These are phyloP conservation scores for Amanita molliuscula DNA, from an alignment of 768 basidiomycete species.

Conservation along the genomic window DNA sequence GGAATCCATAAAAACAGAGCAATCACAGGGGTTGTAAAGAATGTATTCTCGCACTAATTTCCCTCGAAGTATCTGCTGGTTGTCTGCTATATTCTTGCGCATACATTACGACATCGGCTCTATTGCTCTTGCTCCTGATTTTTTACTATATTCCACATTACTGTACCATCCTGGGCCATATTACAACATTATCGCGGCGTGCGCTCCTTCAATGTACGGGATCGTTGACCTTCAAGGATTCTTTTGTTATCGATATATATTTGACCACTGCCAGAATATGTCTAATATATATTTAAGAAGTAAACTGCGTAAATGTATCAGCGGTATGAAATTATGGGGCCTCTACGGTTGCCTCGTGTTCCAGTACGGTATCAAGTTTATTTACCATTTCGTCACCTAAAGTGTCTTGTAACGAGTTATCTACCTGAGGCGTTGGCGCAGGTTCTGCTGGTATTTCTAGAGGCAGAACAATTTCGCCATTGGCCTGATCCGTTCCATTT, in stretches of 20 bases:
- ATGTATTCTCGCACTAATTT: slow-evolving; percentile 9
- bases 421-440: slow-evolving; percentile 28
- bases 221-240: slow-evolving; percentile 19
- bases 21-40: slow-evolving; percentile 23
- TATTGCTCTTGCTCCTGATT: slow-evolving; percentile 5
- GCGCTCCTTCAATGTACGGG: slow-evolving; percentile 30
- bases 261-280: slow-evolving; percentile 14
- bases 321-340: slow-evolving; percentile 5
- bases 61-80: slow-evolving; percentile 10
- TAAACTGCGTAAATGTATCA: not conserved
- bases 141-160: slow-evolving; percentile 6
- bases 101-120: not conserved
- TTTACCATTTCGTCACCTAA: slow-evolving; percentile 30
- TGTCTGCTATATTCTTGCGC: slow-evolving; percentile 8
- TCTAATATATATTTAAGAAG: slow-evolving; percentile 8
- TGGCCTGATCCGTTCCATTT: slow-evolving; percentile 25
- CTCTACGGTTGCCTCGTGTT: slow-evolving; percentile 16
- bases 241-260: slow-evolving; percentile 27
- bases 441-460: slow-evolving; percentile 38
- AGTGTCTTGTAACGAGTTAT: slow-evolving; percentile 18
- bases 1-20: slow-evolving; percentile 63
- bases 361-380: slow-evolving; percentile 29
- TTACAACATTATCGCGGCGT: slow-evolving; percentile 13
- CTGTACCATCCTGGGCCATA: slow-evolving; percentile 18
- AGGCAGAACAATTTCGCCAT: slow-evolving; percentile 24